A percentile compares a stretch with the other conserved stretches of the same genome.
These are phyloP conservation scores for Paraglomus brasilianum DNA, from an alignment of 192 early-diverging fungal species.

Conservation along the genomic window DNA sequence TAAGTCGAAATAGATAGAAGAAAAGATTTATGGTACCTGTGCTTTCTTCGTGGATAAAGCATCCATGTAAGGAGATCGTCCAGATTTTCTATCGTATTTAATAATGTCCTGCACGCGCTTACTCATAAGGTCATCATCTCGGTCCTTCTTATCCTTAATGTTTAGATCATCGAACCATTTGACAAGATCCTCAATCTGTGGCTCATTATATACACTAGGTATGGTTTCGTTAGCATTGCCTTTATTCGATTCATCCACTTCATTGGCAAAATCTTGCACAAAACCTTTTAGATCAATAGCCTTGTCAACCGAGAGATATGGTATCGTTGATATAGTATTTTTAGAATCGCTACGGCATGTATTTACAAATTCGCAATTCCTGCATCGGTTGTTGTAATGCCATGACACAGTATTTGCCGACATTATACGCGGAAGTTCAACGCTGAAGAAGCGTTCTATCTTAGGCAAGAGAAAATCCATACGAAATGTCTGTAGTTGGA, in stretches of 20 bases:
- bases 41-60: conserved; percentile 1
- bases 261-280: conserved; percentile 7
- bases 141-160: neutral
- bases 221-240: neutral
- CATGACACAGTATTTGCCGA: conserved; percentile 11
- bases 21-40: conserved; percentile 2
- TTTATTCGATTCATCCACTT: neutral
- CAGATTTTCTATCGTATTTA: conserved; percentile 6
- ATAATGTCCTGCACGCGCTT: conserved; percentile 1
- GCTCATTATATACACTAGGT: neutral
- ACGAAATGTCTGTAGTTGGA: conserved; percentile 32
- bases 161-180: conserved; percentile 4
- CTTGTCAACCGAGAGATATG: conserved; percentile 31
- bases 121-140: neutral
- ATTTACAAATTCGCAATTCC: conserved; percentile 32
- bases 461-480: conserved; percentile 33
- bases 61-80: conserved; percentile 13
- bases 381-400: conserved; percentile 33
- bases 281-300: conserved; percentile 20
- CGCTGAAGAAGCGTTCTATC: conserved; percentile 32
- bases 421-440: conserved; percentile 24
- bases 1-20: neutral
- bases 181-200: conserved; percentile 19
- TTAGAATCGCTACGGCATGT: conserved; percentile 30
- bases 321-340: conserved; percentile 29